These are phyloP conservation scores for Halophytophthora polymorphica DNA, from an alignment of 352 stramenopile genomes.

Conservation along the genomic window DNA sequence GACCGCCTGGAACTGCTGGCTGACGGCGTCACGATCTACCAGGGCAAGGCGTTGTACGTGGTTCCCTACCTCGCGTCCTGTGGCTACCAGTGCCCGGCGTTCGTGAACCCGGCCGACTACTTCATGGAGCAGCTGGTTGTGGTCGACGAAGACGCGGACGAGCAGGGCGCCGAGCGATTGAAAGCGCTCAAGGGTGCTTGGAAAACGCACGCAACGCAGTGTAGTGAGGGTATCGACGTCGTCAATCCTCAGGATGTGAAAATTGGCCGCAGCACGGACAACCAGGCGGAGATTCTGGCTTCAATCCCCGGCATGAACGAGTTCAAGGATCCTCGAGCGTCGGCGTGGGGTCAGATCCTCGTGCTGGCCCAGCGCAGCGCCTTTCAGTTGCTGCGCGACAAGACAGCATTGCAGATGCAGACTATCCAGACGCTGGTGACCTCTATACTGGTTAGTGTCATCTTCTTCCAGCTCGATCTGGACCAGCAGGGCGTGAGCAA, in stretches of 20 bases:
- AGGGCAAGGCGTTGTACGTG: slow-evolving; percentile 31
- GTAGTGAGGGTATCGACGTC: slow-evolving; percentile 11
- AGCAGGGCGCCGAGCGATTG: slow-evolving; percentile 20
- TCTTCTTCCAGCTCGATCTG: slow-evolving; percentile 48
- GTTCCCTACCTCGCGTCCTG: slow-evolving; percentile 35
- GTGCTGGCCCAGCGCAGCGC: slow-evolving; percentile 44
- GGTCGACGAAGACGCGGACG: slow-evolving; percentile 35
- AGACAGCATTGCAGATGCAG: slow-evolving; percentile 30
- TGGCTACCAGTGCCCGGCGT: slow-evolving; percentile 38
- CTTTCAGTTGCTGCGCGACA: slow-evolving; percentile 40
- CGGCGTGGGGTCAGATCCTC: slow-evolving; percentile 30
- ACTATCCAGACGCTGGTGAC: slow-evolving; percentile 38
- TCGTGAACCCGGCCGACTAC: slow-evolving; percentile 49
- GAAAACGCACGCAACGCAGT: slow-evolving; percentile 4
- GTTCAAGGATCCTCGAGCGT: slow-evolving; percentile 25
- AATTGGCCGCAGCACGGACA: neutral
- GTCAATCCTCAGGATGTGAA: slow-evolving; percentile 19
- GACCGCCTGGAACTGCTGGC: slow-evolving; percentile 39
- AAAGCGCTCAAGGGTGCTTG: slow-evolving; percentile 16
- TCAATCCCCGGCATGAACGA: slow-evolving; percentile 2
- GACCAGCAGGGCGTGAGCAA: slow-evolving; percentile 45
- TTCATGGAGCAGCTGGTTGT: slow-evolving; percentile 58
- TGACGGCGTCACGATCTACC: slow-evolving; percentile 39
- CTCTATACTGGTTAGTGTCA: slow-evolving; percentile 36
- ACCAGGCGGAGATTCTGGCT: neutral